phyloP scores from a whole-genome alignment of 169 alveolate species.

The Plasmodium vivax region DNA sequence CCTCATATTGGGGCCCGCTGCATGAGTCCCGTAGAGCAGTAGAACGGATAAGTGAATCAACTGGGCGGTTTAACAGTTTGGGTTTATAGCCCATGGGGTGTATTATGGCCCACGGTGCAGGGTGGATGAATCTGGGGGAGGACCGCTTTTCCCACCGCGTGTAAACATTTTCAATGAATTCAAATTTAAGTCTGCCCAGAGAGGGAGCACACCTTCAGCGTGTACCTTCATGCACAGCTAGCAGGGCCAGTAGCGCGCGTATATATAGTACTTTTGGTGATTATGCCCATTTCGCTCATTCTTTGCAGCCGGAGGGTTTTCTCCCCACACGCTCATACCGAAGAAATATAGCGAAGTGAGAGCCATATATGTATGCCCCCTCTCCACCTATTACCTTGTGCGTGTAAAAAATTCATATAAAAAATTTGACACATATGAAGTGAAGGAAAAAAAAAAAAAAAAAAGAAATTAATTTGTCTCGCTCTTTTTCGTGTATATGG shows the following conservation, averaged over 20 bases:
- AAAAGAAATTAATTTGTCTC: constrained; percentile 28
- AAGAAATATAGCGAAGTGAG: neutral
- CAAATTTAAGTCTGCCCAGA: neutral
- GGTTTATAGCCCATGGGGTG: neutral
- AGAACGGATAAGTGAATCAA: neutral
- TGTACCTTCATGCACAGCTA: constrained; percentile 7
- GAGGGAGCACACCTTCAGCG: neutral
- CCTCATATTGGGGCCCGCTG: neutral
- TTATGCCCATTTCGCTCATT: neutral
- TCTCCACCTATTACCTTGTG: neutral
- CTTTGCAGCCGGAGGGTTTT: neutral
- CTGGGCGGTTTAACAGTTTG: neutral
- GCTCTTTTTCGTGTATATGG: neutral
- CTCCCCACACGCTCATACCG: neutral
- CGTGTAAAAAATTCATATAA: neutral
- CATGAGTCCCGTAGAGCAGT: neutral
- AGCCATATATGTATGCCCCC: neutral
- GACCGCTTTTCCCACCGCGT: neutral
- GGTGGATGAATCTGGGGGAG: neutral
- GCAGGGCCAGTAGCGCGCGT: neutral
- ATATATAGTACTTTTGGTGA: neutral
- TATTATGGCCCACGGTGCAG: neutral
- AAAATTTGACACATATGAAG: neutral
- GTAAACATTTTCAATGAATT: neutral
- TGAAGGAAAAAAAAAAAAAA: constrained; percentile 7